Evolutionary conservation across 768 basidiomycete species (phyloP), one percentile per base, ranked within the genome.

Genomic region (Suillus plorans): DNA sequence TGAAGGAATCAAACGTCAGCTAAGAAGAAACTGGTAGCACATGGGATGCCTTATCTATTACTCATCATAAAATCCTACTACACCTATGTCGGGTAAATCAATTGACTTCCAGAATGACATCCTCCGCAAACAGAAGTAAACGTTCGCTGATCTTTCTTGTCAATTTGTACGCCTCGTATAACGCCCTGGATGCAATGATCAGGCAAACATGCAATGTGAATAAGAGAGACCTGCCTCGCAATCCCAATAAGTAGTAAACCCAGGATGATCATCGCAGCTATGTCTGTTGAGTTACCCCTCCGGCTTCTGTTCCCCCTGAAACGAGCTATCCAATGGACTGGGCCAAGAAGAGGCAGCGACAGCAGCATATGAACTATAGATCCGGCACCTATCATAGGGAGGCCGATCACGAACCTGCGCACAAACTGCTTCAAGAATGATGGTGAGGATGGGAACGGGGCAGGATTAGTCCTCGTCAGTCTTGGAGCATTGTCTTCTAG

Each of bases 81-180:
- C 22, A 42, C 41, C 49, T 55, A 42, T n/a, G 34, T 34, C 34
- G 34, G 50, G 50, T 7, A 47, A 25, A 60, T 80, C 74, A 85
- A 67, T 81, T 82, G 61, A 93, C 92, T 75, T 94, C 92, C 42
- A 94, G 78, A 65, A 94, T 93, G 3, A 87, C 89, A 73, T 92
- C 89, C 72, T 94, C 92, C 5, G 91, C 91, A 39, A 89, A 85
- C 10, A 86, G 79, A 41, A 94, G 79, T 25, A 89, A 62, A 28
- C 85, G 81, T 70, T 88, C 86, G 1, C 89, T 84, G 39, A 84
- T 70, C 42, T 72, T 78, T 71, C 89, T 82, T 2, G 90, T 92
- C 39, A 88, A 71, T 62, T 79, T 76, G 73, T 92, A 94, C 3
- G 93, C 88, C 67, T 89, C 83, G 70, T 83, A 85, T 37, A 94